Percentiles rank a stretch among this genome's conserved stretches.
Conservation (phyloP, 1,139 yeast genomes). For the Hyphopichia pseudoburtonii region DNA sequence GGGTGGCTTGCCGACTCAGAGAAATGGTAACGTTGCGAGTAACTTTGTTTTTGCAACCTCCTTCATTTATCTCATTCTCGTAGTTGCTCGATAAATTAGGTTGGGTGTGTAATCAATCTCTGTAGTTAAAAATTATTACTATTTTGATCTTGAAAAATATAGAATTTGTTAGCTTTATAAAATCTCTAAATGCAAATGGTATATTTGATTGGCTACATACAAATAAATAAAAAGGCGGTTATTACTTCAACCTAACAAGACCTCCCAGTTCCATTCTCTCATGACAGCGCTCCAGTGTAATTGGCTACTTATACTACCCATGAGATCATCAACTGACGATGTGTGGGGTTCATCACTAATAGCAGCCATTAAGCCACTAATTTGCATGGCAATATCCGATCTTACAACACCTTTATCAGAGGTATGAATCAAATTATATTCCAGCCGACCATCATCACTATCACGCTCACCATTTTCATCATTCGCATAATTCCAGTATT, state of each 20-base stretch:
- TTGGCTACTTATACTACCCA: slow-evolving; percentile 48
- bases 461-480: background rate
- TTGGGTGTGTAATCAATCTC: no score
- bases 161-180: no score
- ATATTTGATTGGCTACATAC: no score
- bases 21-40: no score
- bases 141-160: no score
- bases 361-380: slow-evolving; percentile 46
- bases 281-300: slow-evolving; percentile 70
- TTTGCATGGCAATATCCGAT: slow-evolving; percentile 33
- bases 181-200: no score
- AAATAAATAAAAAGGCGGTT: background rate
- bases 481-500: slow-evolving; percentile 15
- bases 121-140: no score
- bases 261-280: slow-evolving; percentile 80
- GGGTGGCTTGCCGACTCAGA: no score
- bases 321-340: slow-evolving; percentile 29
- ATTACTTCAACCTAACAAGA: slow-evolving; percentile 49
- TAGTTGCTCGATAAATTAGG: no score
- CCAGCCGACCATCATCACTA: slow-evolving; percentile 8
- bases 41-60: no score
- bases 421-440: slow-evolving; percentile 1
- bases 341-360: slow-evolving; percentile 28
- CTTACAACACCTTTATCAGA: background rate
- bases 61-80: no score